These are phyloP conservation scores for Phylloporus sp. DNA, from an alignment of 768 basidiomycete genomes.

Conservation along the genomic window DNA sequence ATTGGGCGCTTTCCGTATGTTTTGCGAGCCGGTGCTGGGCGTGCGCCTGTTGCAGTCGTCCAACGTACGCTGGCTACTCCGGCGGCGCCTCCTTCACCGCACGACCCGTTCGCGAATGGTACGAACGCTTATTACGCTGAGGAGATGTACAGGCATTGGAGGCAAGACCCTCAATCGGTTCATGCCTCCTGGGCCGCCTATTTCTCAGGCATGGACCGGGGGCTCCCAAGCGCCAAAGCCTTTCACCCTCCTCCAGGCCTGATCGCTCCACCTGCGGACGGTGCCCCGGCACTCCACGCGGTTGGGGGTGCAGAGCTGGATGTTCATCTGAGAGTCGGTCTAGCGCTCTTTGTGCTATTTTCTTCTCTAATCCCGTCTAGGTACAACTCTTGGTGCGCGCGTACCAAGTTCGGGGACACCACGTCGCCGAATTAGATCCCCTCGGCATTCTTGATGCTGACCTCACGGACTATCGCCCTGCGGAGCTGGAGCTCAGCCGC, in stretches of 20 bases:
- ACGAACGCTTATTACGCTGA: slow-evolving; percentile 95
- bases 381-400: slow-evolving; percentile 97
- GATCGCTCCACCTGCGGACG: slow-evolving; percentile 69
- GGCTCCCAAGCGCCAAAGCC: slow-evolving; percentile 71
- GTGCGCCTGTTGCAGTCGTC: slow-evolving; percentile 14
- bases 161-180: slow-evolving; percentile 85
- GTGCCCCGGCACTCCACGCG: slow-evolving; percentile 72
- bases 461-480: slow-evolving; percentile 70
- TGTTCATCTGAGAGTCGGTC: slow-evolving; percentile 86
- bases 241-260: slow-evolving; percentile 80
- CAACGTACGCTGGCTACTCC: slow-evolving; percentile 45
- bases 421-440: slow-evolving; percentile 93
- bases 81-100: slow-evolving; percentile 59
- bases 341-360: neutral
- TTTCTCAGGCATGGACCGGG: slow-evolving; percentile 90
- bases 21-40: slow-evolving; percentile 21
- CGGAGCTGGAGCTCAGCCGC: slow-evolving; percentile 89
- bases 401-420: slow-evolving; percentile 98
- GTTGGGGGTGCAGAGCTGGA: slow-evolving; percentile 74
- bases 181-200: slow-evolving; percentile 94
- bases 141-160: slow-evolving; percentile 94
- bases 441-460: slow-evolving; percentile 91
- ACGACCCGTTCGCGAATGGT: slow-evolving; percentile 88
- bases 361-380: slow-evolving; percentile 38
- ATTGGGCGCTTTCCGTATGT: slow-evolving; percentile 33